Percentiles rank a stretch among this genome's conserved stretches.
These are phyloP conservation scores for Byssoonygena ceratinophila DNA, from an alignment of 2,329 filamentous ascomycete species.

Conservation along the genomic window DNA sequence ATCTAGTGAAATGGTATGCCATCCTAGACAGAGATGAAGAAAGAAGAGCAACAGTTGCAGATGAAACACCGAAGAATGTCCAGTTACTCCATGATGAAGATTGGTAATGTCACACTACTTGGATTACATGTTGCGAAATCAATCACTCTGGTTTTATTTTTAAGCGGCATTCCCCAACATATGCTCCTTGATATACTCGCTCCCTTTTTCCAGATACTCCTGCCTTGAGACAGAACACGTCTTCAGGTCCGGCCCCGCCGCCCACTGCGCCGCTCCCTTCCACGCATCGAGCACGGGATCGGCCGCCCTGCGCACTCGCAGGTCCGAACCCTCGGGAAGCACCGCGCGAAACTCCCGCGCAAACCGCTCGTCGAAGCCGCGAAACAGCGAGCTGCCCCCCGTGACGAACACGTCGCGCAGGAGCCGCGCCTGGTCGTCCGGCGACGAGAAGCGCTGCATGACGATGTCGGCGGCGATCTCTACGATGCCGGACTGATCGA, in stretches of 20 bases:
- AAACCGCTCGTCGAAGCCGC: conserved; percentile 75
- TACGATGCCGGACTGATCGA: conserved; percentile 86
- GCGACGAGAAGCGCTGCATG: conserved; percentile 59
- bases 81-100: too few species aligned
- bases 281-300: conserved; percentile 81
- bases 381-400: conserved; percentile 81
- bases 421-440: conserved; percentile 54
- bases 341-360: conserved; percentile 60
- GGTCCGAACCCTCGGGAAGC: conserved; percentile 55
- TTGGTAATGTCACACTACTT: too few species aligned
- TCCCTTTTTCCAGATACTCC: conserved; percentile 85
- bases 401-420: conserved; percentile 85
- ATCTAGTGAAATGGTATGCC: too few species aligned
- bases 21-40: too few species aligned
- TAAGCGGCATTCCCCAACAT: conserved; percentile 8
- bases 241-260: conserved; percentile 47
- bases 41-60: too few species aligned
- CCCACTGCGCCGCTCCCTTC: conserved; percentile 86
- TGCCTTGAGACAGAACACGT: conserved; percentile 60
- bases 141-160: not conserved
- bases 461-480: conserved; percentile 89
- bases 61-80: too few species aligned
- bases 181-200: conserved; percentile 74
- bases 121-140: too few species aligned
- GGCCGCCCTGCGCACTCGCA: conserved; percentile 61